Percentiles rank a stretch among this genome's conserved stretches.
phyloP scores from a whole-genome alignment of 2,329 filamentous ascomycete genomes.

The Pseudonectria buxi region DNA sequence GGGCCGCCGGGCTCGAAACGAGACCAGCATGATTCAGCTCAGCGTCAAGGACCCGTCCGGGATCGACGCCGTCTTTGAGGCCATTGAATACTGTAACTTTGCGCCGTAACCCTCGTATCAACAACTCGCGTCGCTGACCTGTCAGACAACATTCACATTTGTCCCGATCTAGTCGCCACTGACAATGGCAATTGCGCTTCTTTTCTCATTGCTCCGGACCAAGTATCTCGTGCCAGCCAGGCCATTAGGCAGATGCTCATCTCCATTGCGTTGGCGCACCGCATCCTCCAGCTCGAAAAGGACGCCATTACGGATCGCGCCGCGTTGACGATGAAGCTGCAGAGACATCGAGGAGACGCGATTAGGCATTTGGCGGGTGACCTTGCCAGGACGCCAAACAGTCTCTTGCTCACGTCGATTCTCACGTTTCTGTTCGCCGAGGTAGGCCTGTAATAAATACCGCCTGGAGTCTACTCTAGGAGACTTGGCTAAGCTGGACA shows the following conservation, averaged over 20 bases:
- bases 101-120: background rate
- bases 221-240: constrained; percentile 2
- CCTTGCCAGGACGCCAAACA: background rate
- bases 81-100: constrained; percentile 8
- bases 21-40: constrained; percentile 3
- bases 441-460: too few relatives aligned
- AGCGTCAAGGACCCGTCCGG: constrained; percentile 2
- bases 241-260: constrained; percentile 8
- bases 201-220: constrained; percentile 5
- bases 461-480: too few relatives aligned
- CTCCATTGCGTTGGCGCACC: constrained; percentile 10
- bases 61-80: constrained; percentile 1
- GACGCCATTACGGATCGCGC: constrained; percentile 1
- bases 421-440: constrained; percentile 11
- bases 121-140: background rate
- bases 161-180: constrained; percentile 12
- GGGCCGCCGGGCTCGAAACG: constrained; percentile 5
- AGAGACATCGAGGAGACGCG: constrained; percentile 11
- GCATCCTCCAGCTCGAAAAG: constrained; percentile 8
- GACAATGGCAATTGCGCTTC: constrained; percentile 4
- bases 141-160: constrained; percentile 12
- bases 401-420: constrained; percentile 4
- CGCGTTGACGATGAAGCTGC: constrained; percentile 5
- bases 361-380: constrained; percentile 8
- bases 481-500: background rate